Evolutionary conservation across 176 grass and related monocot genomes (phyloP).

Genomic region (Oryza punctata): DNA sequence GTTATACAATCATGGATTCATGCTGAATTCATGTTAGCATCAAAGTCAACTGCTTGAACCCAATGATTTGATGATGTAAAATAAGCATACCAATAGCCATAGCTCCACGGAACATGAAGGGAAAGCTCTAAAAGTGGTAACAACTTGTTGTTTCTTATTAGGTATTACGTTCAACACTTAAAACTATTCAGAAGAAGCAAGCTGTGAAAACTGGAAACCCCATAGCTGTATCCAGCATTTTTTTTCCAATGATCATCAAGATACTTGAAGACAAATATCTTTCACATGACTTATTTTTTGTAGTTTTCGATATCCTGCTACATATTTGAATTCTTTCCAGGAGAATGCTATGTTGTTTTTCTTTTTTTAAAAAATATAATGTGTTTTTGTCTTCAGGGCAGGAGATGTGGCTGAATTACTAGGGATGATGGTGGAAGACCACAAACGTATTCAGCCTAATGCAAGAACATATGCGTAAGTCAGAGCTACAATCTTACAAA

Average conservation of each 20-base stretch:
- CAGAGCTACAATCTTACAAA: not conserved
- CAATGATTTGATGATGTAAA: constrained; percentile 19
- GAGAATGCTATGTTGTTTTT: not conserved
- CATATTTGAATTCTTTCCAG: not conserved
- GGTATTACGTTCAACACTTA: not conserved
- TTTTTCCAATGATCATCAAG: not conserved
- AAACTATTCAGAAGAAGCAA: not conserved
- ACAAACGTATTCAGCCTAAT: constrained; percentile 92
- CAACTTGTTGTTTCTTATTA: constrained; percentile 17
- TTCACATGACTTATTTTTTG: not conserved
- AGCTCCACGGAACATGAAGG: constrained; percentile 12
- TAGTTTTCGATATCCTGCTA: not conserved
- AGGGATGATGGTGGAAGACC: constrained; percentile 96
- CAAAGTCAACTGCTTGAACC: not conserved
- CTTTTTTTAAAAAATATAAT: constrained; percentile 1
- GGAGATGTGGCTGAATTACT: constrained; percentile 84
- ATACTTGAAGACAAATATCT: too few relatives aligned
- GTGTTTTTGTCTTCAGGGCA: constrained; percentile 59
- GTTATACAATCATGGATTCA: constrained; percentile 30
- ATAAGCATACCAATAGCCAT: constrained; percentile 29
- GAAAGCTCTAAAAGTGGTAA: not conserved
- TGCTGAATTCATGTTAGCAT: constrained; percentile 11
- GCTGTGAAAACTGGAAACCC: not conserved
- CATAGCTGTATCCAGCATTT: not conserved
- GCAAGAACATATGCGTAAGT: constrained; percentile 92